Base-by-base conservation (phyloP, 116 monocot genomes). In the Phalaenopsis hybrid region DNA sequence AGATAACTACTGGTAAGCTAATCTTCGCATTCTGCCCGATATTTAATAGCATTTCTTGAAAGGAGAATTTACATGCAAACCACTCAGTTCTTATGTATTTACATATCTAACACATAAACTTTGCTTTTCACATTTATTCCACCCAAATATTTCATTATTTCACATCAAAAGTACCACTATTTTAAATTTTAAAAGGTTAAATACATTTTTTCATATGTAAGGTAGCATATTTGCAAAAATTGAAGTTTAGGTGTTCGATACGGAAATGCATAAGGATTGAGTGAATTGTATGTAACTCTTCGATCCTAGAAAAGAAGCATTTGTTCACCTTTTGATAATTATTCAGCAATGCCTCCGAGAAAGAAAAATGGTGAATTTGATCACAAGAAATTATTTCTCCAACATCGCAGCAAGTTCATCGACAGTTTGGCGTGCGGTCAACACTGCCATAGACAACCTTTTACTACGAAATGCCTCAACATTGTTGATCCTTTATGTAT, bases 401-500 rank as follows among this genome's bases (percentile, higher is more conserved):
- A 94, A 81, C 49, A 77, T 10, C 90, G 92, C 78, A 88, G 82
- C 82, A 21, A 49, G 28, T 81, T 74, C n/a, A 94, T 92, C 84
- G 88, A 87, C 61, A 89, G 88, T 81, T 81, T 44, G 41, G 87
- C 88, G 18, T 85, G 74, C 51, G 81, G 76, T 69, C 90, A 89
- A 37, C 93, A 94, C 85, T 89, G 80, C 28, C 86, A 89, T 57
- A 63, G 83, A 12, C 93, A 87, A 50, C 83, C 89, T 75, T 94
- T 97, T 85, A 46, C 91, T 80, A 85, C 91, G 12, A 97, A 97
- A 84, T 84, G 84, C 87, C 90, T 97, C 78, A 97, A 97, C 85
- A 91, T 97, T 68, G 90, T 97, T 88, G 97, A 97, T 77, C 97
- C 97, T 86, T 88, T 97, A 78, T 91, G 97, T 17, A 86, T 81